Base-by-base conservation (phyloP, 352 stramenopile species). In the Plasmopara muralis region DNA sequence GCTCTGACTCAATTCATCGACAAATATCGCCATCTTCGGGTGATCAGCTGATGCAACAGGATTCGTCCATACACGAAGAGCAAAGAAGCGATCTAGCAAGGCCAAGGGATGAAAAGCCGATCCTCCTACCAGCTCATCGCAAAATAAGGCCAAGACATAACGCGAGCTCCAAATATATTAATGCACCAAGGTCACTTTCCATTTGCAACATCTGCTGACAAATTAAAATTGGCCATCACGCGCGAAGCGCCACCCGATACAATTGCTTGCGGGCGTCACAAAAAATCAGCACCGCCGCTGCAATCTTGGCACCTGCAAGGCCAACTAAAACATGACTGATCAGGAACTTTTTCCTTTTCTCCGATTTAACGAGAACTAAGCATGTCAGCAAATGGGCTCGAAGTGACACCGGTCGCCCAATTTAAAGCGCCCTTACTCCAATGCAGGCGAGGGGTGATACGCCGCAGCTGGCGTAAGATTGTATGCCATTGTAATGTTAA, bases 401-500 rank as follows among this genome's bases (percentile, higher is more conserved):
- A 95, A n/a, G 95, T 95, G 30, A 99, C 89, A 10, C 90, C 91
- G 33, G 89, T 95, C 0, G 98, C 93, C 38, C 95, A 70, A 99
- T 97, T 31, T 81, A 74, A 65, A 88, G n/a, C 74, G 62, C 1
- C 95, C 95, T 95, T 95, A 99, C 76, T 99, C 95, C n/a, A 98
- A 69, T 38, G 93, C 94, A 10, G 98, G 74, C 47, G 79, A 93
- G 50, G 80, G 20, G 95, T 98, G 37, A 98, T 73, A 39, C 3
- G 3, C 20, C 20, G 20, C 20, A 25, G 20, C 3, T 25, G 85
- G 87, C 3, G 85, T 78, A 46, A 89, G 82, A 60, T 97, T 89
- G 60, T 98, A 68, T 47, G 88, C 97, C 52, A 93, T 92, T 5
- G 81, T 97, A 62, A 98, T 98, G 75, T 98, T 98, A 54, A 98